Base-by-base conservation (phyloP, 192 early-diverging fungal genomes). In the Physocladia obscura region DNA sequence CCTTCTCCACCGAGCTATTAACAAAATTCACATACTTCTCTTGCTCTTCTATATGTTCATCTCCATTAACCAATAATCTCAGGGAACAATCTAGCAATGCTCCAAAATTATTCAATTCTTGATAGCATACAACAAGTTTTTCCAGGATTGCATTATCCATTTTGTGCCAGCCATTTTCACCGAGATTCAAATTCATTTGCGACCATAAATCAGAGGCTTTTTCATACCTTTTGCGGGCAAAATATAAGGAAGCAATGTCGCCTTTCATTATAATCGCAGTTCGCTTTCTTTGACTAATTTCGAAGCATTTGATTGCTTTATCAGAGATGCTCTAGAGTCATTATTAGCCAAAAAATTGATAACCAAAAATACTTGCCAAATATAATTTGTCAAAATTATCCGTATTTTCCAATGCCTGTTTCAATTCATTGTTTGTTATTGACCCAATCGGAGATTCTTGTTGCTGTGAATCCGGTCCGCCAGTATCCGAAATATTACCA, bases 161-260 rank as follows among this genome's bases (percentile, higher is more conserved):
- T 17, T 75, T 57, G 37, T 76, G 79, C 91, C 92, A 93, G 17
- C 76, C 75, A 22, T 87, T 76, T 38, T 82, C 78, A 36, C 80
- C 77, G 62, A 84, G 88, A 36, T 78, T 62, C 74, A 75, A 79
- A 15, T 79, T 80, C 40, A 94, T 77, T 1, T 86, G 72, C 54
- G 86, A 86, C 75, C 87, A 83, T 11, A 87, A 77, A 32, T 77
- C 70, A 4, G 84, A 81, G 1, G 92, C 90, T 68, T 89, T 86
- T 5, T 79, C 76, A 58, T 84, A 90, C 51, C 86, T 83, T 68
- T 82, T 77, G 48, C 90, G 83, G n/a, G 67, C 54, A 68, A 85
- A 93, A 74, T 89, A 82, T 4, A 94, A 74, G 3, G 83, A 74
- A 1, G 92, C 92, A 44, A 94, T 84, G 70, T 94, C 93, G 1